These are phyloP conservation scores for Asterionellopsis glacialis DNA, from an alignment of 108 stramenopile species.

Conservation along the genomic window DNA sequence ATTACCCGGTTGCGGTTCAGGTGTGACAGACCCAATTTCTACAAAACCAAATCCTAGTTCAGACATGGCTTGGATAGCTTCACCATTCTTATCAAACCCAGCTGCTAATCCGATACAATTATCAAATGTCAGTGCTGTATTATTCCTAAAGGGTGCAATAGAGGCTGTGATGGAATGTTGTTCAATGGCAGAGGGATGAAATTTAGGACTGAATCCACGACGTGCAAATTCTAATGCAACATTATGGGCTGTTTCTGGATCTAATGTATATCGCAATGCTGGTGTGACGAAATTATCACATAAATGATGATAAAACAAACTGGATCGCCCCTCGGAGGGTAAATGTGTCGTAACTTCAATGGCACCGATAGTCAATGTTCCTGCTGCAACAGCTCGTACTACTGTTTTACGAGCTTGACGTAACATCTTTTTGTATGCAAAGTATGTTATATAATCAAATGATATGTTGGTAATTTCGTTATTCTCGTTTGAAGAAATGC, in stretches of 20 bases:
- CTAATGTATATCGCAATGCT: conserved; percentile 39
- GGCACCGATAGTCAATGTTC: not conserved
- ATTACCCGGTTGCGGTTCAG: conserved; percentile 90
- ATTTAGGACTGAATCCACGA: conserved; percentile 39
- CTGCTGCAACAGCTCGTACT: not conserved
- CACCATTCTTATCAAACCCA: conserved; percentile 94
- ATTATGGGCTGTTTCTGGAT: conserved; percentile 57
- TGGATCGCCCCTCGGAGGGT: conserved; percentile 70
- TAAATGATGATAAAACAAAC: conserved; percentile 56
- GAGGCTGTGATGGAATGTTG: conserved; percentile 10
- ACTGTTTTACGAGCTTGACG: not conserved
- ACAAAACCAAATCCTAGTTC: conserved; percentile 87
- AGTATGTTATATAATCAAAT: no score
- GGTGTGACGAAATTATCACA: conserved; percentile 60
- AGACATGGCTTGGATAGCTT: conserved; percentile 67
- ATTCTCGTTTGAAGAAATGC: no score
- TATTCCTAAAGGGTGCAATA: conserved; percentile 9
- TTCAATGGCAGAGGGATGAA: conserved; percentile 38
- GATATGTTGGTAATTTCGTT: no score
- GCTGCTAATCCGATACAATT: conserved; percentile 93
- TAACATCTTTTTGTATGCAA: not conserved
- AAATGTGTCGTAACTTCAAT: conserved; percentile 71
- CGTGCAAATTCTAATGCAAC: conserved; percentile 45
- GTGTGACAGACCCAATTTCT: conserved; percentile 91
- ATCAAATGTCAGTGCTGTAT: conserved; percentile 24